Evolutionary conservation across 108 stramenopile genomes (phyloP).

Genomic region (Halocafeteria seosinensis): DNA sequence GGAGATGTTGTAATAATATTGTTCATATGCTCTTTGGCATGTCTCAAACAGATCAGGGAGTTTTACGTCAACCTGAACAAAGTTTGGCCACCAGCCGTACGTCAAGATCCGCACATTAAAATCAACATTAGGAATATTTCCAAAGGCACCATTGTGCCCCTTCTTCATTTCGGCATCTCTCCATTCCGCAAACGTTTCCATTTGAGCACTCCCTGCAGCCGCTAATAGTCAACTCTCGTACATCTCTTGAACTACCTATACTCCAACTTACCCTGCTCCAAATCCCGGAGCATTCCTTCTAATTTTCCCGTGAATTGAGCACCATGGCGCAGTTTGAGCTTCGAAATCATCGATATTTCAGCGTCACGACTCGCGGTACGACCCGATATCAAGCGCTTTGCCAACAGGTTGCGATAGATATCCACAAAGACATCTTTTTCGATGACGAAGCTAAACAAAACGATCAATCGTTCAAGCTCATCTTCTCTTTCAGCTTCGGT

Average conservation of each 20-base stretch:
- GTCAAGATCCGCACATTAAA: constrained; percentile 84
- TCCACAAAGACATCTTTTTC: constrained; percentile 99
- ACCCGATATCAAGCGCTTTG: constrained; percentile 88
- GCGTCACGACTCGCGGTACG: constrained; percentile 88
- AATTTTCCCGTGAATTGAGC: constrained; percentile 97
- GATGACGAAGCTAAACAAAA: constrained; percentile 83
- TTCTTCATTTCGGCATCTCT: no score
- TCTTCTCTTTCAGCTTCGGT: constrained; percentile 80
- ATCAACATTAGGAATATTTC: constrained; percentile 40
- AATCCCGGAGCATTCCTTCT: constrained; percentile 97
- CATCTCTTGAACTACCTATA: no score
- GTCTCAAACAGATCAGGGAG: constrained; percentile 68
- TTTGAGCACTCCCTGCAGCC: no score
- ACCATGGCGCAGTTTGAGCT: constrained; percentile 92
- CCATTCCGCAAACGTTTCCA: no score
- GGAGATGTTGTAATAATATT: no score
- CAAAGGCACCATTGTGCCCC: neutral
- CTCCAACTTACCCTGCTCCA: constrained; percentile 50
- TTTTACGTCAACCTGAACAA: constrained; percentile 67
- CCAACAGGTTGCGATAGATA: constrained; percentile 89
- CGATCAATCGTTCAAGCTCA: constrained; percentile 71
- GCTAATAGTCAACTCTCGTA: no score
- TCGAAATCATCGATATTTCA: constrained; percentile 93
- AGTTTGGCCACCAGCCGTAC: constrained; percentile 91
- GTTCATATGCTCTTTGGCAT: constrained; percentile 75